A percentile compares a stretch with the other conserved stretches of the same genome.
Evolutionary conservation across 75 land plant genomes (phyloP).

Genomic region (Gnetum montanum): DNA sequence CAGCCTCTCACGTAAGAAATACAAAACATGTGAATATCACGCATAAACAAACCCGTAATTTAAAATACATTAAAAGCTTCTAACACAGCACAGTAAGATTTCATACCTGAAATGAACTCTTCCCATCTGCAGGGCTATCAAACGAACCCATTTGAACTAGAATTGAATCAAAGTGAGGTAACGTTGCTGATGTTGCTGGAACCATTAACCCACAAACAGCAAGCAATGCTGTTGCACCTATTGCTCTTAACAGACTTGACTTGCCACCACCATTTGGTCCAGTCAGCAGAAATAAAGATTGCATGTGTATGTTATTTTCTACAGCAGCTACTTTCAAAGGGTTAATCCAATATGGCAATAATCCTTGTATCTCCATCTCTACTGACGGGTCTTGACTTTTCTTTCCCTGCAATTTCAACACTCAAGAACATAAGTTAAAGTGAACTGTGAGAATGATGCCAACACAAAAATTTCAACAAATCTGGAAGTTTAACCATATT

Average conservation of each 20-base stretch:
- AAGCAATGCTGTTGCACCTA: conserved; percentile 90
- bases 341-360: conserved; percentile 88
- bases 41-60: too few relatives aligned
- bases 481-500: background rate
- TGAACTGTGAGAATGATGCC: background rate
- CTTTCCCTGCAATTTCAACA: conserved; percentile 10
- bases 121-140: conserved; percentile 96
- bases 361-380: conserved; percentile 38
- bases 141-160: conserved; percentile 88
- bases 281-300: conserved; percentile 77
- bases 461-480: background rate
- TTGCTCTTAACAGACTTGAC: conserved; percentile 87
- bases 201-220: conserved; percentile 96
- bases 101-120: conserved; percentile 91
- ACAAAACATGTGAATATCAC: too few relatives aligned
- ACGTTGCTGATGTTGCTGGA: conserved; percentile 62
- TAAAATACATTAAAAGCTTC: too few relatives aligned
- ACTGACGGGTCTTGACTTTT: conserved; percentile 3
- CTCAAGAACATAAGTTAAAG: background rate
- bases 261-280: conserved; percentile 99
- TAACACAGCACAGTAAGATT: too few relatives aligned
- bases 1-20: too few relatives aligned
- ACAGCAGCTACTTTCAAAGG: conserved; percentile 46
- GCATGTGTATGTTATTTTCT: conserved; percentile 63
- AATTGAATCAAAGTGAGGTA: conserved; percentile 82